Percentiles rank a stretch among this genome's conserved stretches.
Evolutionary conservation across 176 grass and related monocot species (phyloP).

Genomic region (Thinopyrum elongatum): DNA sequence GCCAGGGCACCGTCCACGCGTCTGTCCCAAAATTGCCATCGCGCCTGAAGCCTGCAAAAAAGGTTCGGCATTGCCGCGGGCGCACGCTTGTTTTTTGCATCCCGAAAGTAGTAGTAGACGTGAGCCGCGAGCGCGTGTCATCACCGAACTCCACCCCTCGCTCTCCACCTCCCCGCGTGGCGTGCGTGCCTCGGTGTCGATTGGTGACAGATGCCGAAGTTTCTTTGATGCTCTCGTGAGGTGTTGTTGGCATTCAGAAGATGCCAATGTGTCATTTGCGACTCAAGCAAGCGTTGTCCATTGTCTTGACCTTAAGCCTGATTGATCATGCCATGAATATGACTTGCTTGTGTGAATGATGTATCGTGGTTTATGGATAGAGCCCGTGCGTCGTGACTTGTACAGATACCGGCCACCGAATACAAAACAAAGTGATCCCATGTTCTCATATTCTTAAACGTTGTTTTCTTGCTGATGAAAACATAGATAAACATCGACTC

Average conservation of each 20-base stretch:
- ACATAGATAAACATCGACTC: too few species aligned
- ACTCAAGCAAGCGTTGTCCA: not conserved
- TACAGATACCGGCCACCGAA: not conserved
- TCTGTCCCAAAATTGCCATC: too few species aligned
- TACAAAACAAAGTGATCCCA: not conserved
- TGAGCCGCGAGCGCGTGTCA: not conserved
- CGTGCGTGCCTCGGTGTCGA: not conserved
- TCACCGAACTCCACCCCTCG: not conserved
- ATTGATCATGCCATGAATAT: not conserved
- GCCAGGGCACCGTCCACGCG: too few species aligned
- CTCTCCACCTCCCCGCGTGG: not conserved
- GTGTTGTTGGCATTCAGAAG: not conserved
- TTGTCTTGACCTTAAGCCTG: not conserved
- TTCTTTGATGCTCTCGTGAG: not conserved
- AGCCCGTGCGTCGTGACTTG: not conserved
- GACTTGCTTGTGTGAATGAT: not conserved
- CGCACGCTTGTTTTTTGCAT: not conserved
- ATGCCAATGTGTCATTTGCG: not conserved
- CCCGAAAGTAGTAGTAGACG: not conserved
- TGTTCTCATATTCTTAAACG: too few species aligned
- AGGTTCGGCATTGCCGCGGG: not conserved
- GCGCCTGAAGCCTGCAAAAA: not conserved
- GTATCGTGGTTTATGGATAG: not conserved
- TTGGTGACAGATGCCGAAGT: not conserved
- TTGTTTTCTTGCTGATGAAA: too few species aligned